Evolutionary conservation across 306 rosid genomes (phyloP).

Genomic region (Castanospermum australe): DNA sequence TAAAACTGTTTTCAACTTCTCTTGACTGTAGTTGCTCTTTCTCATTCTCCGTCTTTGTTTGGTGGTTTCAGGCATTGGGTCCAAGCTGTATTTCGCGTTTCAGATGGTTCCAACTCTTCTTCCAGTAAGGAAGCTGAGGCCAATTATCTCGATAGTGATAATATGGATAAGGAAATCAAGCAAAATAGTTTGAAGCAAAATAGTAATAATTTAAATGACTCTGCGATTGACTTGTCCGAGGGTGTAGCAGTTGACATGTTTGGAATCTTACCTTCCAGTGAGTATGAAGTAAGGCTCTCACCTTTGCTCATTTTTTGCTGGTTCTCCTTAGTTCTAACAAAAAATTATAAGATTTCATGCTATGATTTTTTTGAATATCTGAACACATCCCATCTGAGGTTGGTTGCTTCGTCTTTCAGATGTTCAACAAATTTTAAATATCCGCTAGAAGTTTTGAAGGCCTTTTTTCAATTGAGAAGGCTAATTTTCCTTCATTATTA

Average conservation of each 20-base stretch:
- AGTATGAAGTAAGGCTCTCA: conserved; percentile 52
- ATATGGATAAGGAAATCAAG: conserved; percentile 15
- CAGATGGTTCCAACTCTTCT: conserved; percentile 45
- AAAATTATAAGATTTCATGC: background rate
- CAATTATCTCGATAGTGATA: conserved; percentile 29
- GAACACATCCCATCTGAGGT: background rate
- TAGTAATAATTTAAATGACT: conserved; percentile 35
- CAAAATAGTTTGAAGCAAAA: conserved; percentile 31
- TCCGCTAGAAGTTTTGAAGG: background rate
- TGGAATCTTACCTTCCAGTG: conserved; percentile 58
- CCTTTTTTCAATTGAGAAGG: background rate
- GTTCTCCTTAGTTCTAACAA: conserved; percentile 14
- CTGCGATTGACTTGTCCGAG: conserved; percentile 73
- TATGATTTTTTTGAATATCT: background rate
- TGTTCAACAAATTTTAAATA: background rate
- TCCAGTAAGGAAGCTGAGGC: conserved; percentile 32
- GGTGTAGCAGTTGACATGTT: conserved; percentile 82
- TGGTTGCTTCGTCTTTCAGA: conserved; percentile 1
- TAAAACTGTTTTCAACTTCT: background rate
- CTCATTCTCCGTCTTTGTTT: conserved; percentile 12
- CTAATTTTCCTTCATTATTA: background rate
- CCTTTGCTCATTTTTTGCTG: background rate
- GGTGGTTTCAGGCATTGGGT: conserved; percentile 76
- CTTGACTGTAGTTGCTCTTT: background rate
- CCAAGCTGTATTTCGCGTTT: conserved; percentile 73